A percentile compares a stretch with the other conserved stretches of the same genome.
These are phyloP conservation scores for Spatholobus suberectus DNA, from an alignment of 306 rosid genomes.

Conservation along the genomic window DNA sequence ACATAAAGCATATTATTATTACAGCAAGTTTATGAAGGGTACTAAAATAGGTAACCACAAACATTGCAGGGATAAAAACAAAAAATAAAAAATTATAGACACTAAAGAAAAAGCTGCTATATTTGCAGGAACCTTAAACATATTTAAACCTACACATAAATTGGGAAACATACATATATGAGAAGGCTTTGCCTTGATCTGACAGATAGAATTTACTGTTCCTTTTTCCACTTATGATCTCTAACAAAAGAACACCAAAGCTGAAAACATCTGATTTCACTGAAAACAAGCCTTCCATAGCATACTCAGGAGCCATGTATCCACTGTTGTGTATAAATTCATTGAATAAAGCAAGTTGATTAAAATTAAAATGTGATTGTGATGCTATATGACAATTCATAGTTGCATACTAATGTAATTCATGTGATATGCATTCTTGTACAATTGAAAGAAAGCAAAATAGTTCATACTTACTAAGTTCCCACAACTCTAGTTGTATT, in stretches of 20 bases:
- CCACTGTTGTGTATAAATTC: slow-evolving; percentile 42
- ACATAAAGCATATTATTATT: background rate
- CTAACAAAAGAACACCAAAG: slow-evolving; percentile 57
- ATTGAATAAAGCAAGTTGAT: background rate
- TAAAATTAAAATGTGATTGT: background rate
- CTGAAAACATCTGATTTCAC: slow-evolving; percentile 56
- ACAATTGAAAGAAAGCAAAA: background rate
- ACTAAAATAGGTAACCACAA: background rate
- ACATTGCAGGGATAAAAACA: background rate
- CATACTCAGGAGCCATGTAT: slow-evolving; percentile 71
- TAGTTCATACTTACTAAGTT: slow-evolving; percentile 56
- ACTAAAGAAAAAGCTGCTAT: background rate
- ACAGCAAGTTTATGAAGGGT: background rate
- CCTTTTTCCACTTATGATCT: slow-evolving; percentile 54
- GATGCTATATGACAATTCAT: slow-evolving; percentile 2
- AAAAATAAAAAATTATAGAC: background rate
- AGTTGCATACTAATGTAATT: background rate
- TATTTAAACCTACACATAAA: background rate
- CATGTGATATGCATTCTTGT: background rate
- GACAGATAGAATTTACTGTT: slow-evolving; percentile 46
- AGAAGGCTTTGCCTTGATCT: slow-evolving; percentile 46
- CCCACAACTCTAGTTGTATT: slow-evolving; percentile 62
- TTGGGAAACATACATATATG: slow-evolving; percentile 45
- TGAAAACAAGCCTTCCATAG: slow-evolving; percentile 57
- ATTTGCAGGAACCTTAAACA: background rate